A percentile compares a stretch with the other conserved stretches of the same genome.
Evolutionary conservation across 1,139 yeast species (phyloP).

Genomic region (Taiozyma sp.): DNA sequence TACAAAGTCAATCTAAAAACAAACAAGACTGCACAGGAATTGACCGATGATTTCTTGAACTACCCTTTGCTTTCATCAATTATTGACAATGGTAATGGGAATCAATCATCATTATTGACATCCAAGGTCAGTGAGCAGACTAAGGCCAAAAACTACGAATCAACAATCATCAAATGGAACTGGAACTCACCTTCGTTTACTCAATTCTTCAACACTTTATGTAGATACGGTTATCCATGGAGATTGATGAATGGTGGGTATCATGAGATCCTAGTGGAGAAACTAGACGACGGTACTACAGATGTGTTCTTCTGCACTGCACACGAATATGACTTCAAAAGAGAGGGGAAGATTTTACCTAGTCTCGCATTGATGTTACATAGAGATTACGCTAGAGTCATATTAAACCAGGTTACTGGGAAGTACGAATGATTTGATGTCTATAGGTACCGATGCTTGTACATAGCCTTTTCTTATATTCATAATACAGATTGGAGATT

Average conservation of each 20-base stretch:
- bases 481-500: neutral
- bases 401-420: slow-evolving; percentile 5
- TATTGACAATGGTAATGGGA: slow-evolving; percentile 1
- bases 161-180: slow-evolving; percentile 9
- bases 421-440: neutral
- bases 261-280: slow-evolving; percentile 15
- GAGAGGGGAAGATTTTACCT: slow-evolving; percentile 22
- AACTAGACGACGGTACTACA: slow-evolving; percentile 1
- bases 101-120: neutral
- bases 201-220: slow-evolving; percentile 12
- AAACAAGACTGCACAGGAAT: neutral
- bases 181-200: slow-evolving; percentile 5
- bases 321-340: slow-evolving; percentile 18
- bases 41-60: slow-evolving; percentile 1
- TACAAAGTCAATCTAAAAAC: slow-evolving; percentile 12
- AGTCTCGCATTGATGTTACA: slow-evolving; percentile 12
- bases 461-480: neutral
- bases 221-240: slow-evolving; percentile 22
- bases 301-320: slow-evolving; percentile 19
- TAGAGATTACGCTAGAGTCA: slow-evolving; percentile 16
- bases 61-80: slow-evolving; percentile 1
- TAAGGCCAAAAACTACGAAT: neutral
- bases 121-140: slow-evolving; percentile 1
- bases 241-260: slow-evolving; percentile 23
- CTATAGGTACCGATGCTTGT: neutral